Evolutionary conservation across 2,329 filamentous ascomycete species (phyloP), one percentile per base, ranked within the genome.

Genomic region (Exophiala lecanii-corni): DNA sequence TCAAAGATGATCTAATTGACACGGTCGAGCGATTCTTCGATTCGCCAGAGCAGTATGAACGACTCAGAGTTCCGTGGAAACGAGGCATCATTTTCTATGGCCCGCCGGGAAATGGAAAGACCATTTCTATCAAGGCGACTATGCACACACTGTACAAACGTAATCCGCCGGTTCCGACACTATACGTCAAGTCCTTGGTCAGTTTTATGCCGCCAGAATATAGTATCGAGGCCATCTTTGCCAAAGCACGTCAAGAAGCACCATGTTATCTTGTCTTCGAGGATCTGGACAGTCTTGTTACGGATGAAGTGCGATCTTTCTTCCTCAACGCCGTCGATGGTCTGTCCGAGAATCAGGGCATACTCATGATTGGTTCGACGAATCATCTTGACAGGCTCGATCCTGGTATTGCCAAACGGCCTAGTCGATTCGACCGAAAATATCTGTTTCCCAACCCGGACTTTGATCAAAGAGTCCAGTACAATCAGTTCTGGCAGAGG

Each of bases 401-500:
- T 43, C 63, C 65, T 4, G 64, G 63, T 5, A 61, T 73, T 35
- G 56, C 63, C 10, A 72, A 72, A 59, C 63, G 70, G 0, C 70
- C 70, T 2, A 63, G 58, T 17, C 59, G 70, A 4, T 73, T 73
- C 47, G 70, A 73, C 42, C 55, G 70, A 19, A 72, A 72, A 46
- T 72, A 70, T 56, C 62, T 64, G 43, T 73, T 70, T 50, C 56
- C 62, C 1, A 56, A 68, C 40, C 70, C 70, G 3, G 46, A 53
- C 23, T 25, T 49, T 26, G 56, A 57, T 9, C 61, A 70, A 51
- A 55, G 70, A 3, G 55, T 65, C 5, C 57, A 61, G 37, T 73
- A 73, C 44, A 65, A 61, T 32, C 50, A 68, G 39, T 71, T 64
- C 52, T 72, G 70, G 70, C 64, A 68, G 45, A 39, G 36, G 20